Conservation (phyloP, 1,284 basidiomycete species). For the Moesziomyces sp. region DNA sequence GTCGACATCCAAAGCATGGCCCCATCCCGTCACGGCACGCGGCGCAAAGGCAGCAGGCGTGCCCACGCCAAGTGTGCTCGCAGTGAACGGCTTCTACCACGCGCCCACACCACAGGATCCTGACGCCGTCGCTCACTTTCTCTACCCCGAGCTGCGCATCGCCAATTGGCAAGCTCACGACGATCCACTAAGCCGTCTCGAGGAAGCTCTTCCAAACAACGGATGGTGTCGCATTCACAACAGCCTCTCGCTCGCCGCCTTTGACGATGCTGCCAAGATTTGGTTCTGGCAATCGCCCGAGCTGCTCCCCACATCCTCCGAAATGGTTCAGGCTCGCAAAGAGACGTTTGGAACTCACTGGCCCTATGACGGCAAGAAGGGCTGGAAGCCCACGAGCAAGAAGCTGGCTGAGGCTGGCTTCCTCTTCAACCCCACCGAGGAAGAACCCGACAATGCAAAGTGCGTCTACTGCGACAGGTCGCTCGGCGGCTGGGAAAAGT, state of each 20-base stretch:
- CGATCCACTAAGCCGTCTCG: slow-evolving; percentile 49
- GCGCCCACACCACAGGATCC: slow-evolving; percentile 38
- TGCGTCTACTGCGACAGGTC: slow-evolving; percentile 64
- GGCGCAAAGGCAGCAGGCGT: slow-evolving; percentile 35
- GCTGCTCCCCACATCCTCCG: slow-evolving; percentile 56
- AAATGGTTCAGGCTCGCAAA: slow-evolving; percentile 58
- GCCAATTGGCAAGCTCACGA: slow-evolving; percentile 58
- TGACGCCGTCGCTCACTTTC: slow-evolving; percentile 58
- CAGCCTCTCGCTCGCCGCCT: slow-evolving; percentile 24
- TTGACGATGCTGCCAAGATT: slow-evolving; percentile 23
- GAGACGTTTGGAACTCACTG: slow-evolving; percentile 63
- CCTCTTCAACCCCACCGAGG: slow-evolving; percentile 58
- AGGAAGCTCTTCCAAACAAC: slow-evolving; percentile 34
- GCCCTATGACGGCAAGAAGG: slow-evolving; percentile 65
- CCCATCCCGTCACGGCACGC: slow-evolving; percentile 35
- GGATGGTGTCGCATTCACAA: slow-evolving; percentile 49
- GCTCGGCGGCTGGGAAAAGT: slow-evolving; percentile 66
- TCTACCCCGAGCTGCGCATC: slow-evolving; percentile 52
- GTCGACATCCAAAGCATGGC: slow-evolving; percentile 33
- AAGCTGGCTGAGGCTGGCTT: slow-evolving; percentile 67
- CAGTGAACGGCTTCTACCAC: slow-evolving; percentile 61
- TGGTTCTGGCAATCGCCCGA: slow-evolving; percentile 44
- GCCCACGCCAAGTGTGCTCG: slow-evolving; percentile 56
- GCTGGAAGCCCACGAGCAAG: slow-evolving; percentile 66
- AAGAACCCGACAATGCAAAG: slow-evolving; percentile 62